Conservation (phyloP, 305 asterid genomes). For the Fraxinus baroniana region DNA sequence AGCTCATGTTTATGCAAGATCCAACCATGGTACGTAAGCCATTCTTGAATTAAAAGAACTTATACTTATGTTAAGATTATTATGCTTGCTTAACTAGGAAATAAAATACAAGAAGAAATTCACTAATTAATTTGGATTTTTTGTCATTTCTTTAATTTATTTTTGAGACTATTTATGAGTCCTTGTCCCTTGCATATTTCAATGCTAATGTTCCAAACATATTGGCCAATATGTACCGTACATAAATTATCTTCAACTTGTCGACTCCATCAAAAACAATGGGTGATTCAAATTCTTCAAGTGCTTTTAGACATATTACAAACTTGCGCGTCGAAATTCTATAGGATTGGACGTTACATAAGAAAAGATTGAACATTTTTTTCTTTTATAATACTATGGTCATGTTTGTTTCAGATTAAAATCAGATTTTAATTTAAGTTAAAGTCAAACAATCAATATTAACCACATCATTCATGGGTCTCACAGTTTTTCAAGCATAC, state of each 20-base stretch:
- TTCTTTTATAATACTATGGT: neutral
- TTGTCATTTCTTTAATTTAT: neutral
- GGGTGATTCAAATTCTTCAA: neutral
- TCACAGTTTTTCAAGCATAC: too few relatives aligned
- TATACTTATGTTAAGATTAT: neutral
- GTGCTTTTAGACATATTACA: neutral
- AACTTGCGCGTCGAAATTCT: neutral
- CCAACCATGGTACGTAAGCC: slow-evolving; percentile 50
- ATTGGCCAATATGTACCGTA: neutral
- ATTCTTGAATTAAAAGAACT: neutral
- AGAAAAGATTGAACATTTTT: neutral
- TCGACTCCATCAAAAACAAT: neutral
- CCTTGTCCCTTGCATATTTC: neutral
- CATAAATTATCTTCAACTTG: neutral
- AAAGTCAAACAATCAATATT: too few relatives aligned
- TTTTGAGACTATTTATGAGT: neutral
- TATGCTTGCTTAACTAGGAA: neutral
- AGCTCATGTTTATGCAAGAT: slow-evolving; percentile 44
- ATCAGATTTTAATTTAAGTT: too few relatives aligned
- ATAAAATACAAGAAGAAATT: too few relatives aligned
- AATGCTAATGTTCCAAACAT: neutral
- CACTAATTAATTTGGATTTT: neutral
- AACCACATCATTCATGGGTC: too few relatives aligned
- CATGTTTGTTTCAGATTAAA: too few relatives aligned
- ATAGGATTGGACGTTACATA: neutral